Base-by-base conservation (phyloP, 192 early-diverging fungal genomes). In the Linnemannia schmuckeri region DNA sequence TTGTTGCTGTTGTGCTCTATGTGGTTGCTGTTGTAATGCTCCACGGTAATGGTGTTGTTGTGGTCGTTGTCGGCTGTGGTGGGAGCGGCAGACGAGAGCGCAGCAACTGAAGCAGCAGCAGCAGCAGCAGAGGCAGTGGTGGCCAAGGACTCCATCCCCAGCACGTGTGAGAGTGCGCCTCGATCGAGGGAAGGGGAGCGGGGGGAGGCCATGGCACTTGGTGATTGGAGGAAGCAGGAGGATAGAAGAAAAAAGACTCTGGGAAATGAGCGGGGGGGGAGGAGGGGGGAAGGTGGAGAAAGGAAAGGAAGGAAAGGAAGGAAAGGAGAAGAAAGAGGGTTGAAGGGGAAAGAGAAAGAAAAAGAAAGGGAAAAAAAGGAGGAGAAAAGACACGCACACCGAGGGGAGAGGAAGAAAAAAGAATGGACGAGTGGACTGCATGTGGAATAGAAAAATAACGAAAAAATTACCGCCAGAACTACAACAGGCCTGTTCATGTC, bases 161-260 rank as follows among this genome's bases (percentile, higher is more conserved):
- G 33, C 55, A 61, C 55, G 55, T 61, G 55, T 61, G 55, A 61
- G 55, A 61, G 55, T 47, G 78, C 78, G 57, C 78, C 70, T 73
- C 70, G 70, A n/a, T 15, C 24, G 68, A 38, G 40, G 78, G 78
- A 47, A 69, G 78, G 78, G 72, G 78, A 73, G 70, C 72, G 61
- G 78, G 78, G 78, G 71, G 78, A 79, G 78, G 54, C 78, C 78
- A 79, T 79, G 52, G 78, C 49, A 72, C 70, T 52, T 44, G 15
- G n/a, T 37, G 78, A 70, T 61, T 71, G 78, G 69, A 54, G 70
- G 78, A 69, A 63, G 20, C 9, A 22, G 42, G 42, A 73, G 78
- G 44, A 46, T 17, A 44, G 47, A 71, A 79, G 78, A 73, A 44
- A 73, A 55, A 69, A 69, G 71, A 70, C 72, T 79, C 44, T 57